Conservation (phyloP, 2,329 filamentous ascomycete genomes). For the Paramyrothecium roridum region DNA sequence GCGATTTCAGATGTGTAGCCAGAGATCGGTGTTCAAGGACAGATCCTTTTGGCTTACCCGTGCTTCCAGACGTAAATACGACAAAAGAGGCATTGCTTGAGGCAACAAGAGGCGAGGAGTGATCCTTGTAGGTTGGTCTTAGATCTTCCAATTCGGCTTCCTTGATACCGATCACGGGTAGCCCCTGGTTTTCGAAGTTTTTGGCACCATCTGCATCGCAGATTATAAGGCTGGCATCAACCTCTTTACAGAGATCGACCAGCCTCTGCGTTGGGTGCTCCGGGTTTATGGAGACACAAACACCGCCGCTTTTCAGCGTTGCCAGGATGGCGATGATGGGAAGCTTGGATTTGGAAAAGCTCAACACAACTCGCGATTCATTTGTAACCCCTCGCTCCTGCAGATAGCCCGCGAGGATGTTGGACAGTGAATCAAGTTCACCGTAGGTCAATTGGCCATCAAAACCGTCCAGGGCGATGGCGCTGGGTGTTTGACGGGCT, state of each 20-base stretch:
- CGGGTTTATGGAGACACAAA: background rate
- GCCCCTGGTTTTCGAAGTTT: too few species aligned
- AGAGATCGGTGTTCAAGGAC: constrained; percentile 1
- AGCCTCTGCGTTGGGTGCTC: background rate
- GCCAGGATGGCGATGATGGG: background rate
- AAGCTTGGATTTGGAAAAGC: background rate
- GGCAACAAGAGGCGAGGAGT: too few species aligned
- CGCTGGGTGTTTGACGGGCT: background rate
- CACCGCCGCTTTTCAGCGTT: constrained; percentile 1
- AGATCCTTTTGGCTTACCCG: constrained; percentile 55
- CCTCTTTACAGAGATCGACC: too few species aligned
- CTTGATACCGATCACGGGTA: too few species aligned
- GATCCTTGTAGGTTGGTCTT: background rate
- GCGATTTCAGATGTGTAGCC: background rate
- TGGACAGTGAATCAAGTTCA: background rate
- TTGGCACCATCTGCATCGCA: too few species aligned
- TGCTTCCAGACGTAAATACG: constrained; percentile 59
- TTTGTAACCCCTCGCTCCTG: background rate
- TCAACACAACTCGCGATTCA: background rate
- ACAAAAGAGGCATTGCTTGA: background rate
- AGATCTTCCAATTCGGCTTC: too few species aligned
- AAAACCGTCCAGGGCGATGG: background rate
- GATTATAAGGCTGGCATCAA: too few species aligned
- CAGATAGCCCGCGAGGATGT: background rate
- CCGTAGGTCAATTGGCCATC: background rate